Evolutionary conservation across 2,329 filamentous ascomycete species (phyloP), one percentile per base, ranked within the genome.

Genomic region (Hirsutella minnesotensis): DNA sequence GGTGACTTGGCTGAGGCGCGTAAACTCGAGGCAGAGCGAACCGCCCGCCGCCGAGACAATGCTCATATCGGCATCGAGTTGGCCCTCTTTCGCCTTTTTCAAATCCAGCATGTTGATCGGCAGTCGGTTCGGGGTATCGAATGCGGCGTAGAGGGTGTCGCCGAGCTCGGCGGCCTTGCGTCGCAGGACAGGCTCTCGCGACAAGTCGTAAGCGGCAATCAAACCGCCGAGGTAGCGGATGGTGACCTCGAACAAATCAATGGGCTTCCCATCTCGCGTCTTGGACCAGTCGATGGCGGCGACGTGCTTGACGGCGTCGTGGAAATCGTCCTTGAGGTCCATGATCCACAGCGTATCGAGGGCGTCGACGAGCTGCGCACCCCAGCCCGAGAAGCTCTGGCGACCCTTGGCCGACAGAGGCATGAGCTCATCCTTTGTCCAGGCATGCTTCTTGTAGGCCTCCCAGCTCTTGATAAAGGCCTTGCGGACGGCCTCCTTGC

Each of bases 1-100:
- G 0, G 84, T 86, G 45, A 89, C 65, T 60, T 89, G 84, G 18
- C 79, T 78, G 38, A 90, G 67, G 5, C 84, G 69, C 3, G 81
- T 86, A 55, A 89, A 86, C 55, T 89, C 84, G 45, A 90, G 60
- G 9, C 77, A 78, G 44, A 89, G 67, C 9, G 81, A 83, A 27
- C 83, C 83, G 15, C 63, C 61, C n/a, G 65, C 67, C 22, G 70
- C 70, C 8, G 62, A 60, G 3, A 65, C 60, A 51, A 69, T 65
- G 42, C 52, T 55, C 13, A 48, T 45, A 35, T 64, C 58, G 19
- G 62, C 62, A 7, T 39, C 45, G 39, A 68, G 64, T 31, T 48
- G 46, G 24, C 68, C 68, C 9, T 53, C 46, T 41, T 60, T 64
- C 19, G 66, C 67, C 21, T 56, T 56, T 7, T 54, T 45, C 42